Evolutionary conservation across 305 asterid genomes (phyloP).

Genomic region (Fraxinus latifolia): DNA sequence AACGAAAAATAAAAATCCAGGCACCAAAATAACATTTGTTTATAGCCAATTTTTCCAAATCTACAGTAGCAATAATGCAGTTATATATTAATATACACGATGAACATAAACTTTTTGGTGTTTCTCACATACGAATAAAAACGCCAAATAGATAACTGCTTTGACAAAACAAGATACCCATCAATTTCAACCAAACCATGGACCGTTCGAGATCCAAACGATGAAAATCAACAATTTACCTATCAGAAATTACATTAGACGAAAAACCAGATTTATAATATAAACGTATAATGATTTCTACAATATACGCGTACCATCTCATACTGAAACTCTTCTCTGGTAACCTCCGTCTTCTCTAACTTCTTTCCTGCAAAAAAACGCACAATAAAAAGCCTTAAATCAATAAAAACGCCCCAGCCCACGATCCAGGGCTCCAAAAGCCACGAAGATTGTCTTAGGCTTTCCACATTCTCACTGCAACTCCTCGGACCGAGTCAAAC

Average conservation of each 20-base stretch:
- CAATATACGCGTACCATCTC: constrained; percentile 54
- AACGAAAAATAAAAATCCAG: background rate
- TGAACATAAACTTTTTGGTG: background rate
- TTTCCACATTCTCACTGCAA: constrained; percentile 54
- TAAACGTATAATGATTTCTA: background rate
- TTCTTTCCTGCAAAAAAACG: constrained; percentile 28
- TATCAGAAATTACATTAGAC: constrained; percentile 32
- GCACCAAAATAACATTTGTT: constrained; percentile 2
- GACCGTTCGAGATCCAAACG: constrained; percentile 41
- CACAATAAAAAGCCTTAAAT: constrained; percentile 24
- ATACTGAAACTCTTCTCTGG: constrained; percentile 42
- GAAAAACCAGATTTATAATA: background rate
- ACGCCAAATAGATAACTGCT: background rate
- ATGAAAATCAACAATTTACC: constrained; percentile 15
- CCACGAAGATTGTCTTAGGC: constrained; percentile 27
- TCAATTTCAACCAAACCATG: constrained; percentile 23
- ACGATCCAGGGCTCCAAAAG: constrained; percentile 40
- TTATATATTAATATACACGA: background rate
- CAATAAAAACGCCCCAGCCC: constrained; percentile 32
- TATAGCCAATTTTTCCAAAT: constrained; percentile 12
- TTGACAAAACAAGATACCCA: constrained; percentile 10
- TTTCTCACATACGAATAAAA: background rate
- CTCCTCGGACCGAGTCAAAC: constrained; percentile 39
- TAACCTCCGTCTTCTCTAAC: constrained; percentile 47
- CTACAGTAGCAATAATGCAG: background rate